Base-by-base conservation (phyloP, 2,329 filamentous ascomycete species). In the Fusarium sp. region DNA sequence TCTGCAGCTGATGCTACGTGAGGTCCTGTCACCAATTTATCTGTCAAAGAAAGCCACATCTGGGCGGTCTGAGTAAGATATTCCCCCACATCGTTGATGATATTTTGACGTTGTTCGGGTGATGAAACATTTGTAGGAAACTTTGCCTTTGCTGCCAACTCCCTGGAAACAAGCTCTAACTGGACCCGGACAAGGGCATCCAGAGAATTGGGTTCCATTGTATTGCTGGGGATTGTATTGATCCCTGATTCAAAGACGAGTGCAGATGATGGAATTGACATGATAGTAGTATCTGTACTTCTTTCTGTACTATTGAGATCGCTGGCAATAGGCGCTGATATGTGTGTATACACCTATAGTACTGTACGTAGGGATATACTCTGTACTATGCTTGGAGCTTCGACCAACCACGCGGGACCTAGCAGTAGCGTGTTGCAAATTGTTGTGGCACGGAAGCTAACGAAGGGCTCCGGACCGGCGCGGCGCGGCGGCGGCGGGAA, bases 71-170 rank as follows among this genome's bases (percentile, higher is more conserved):
- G 79, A 35, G 76, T 73, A 30, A 83, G 68, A 63, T 83, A 83
- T 30, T 83, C 81, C 36, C 81, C 81, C 64, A 82, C 77, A 38
- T 82, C 80, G 36, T 71, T 72, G 45, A 82, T 76, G 56, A 83
- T 62, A 44, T 78, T 80, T 20, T 76, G 74, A 20, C 76, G 69
- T 47, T 75, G 39, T 61, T 65, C 47, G 66, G 71, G n/a, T 55
- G 61, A 54, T 36, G 61, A 50, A 30, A 47, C 36, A 41, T 65
- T 28, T 20, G 54, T 31, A 31, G 59, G 59, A 38, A 73, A 60
- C 36, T 72, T 59, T n/a, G 54, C 61, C 42, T 63, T 72, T 61
- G 64, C 64, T 57, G 75, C 74, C 33, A 79, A 51, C 20, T 79
- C 72, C 30, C 54, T 73, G 58, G 76, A 65, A 56, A 75, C 76